These are phyloP conservation scores for Agrocybe pediades DNA, from an alignment of 768 basidiomycete species.

Conservation along the genomic window DNA sequence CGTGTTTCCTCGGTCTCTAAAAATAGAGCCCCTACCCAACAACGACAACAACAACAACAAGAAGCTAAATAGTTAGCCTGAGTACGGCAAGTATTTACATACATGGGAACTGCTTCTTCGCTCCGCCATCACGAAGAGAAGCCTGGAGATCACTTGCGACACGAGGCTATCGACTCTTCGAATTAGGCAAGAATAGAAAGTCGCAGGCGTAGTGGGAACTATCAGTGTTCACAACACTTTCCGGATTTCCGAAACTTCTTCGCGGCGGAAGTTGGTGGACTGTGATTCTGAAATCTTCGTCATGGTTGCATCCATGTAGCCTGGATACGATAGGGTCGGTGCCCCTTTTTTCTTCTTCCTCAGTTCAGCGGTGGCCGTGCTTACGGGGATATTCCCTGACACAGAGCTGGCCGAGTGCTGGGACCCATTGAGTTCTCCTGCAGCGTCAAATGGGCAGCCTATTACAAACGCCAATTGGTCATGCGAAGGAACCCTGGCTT, in stretches of 20 bases:
- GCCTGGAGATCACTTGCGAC: slow-evolving; percentile 4
- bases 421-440: neutral
- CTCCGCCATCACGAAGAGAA: neutral
- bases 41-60: too few relatives aligned
- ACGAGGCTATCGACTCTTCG: slow-evolving; percentile 14
- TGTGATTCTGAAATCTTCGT: neutral
- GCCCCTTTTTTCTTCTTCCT: neutral
- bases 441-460: slow-evolving; percentile 8
- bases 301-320: neutral
- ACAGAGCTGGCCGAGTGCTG: slow-evolving; percentile 1
- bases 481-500: slow-evolving; percentile 7
- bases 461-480: neutral
- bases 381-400: slow-evolving; percentile 13
- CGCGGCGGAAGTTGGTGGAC: neutral
- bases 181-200: slow-evolving; percentile 9
- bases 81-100: neutral
- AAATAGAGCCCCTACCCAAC: too few relatives aligned
- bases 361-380: slow-evolving; percentile 22
- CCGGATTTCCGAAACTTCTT: neutral
- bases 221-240: neutral
- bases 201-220: neutral
- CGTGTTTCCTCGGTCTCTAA: too few relatives aligned
- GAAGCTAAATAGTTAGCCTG: neutral
- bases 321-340: neutral
- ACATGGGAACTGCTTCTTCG: neutral